These are phyloP conservation scores for Penicillium paxilli DNA, from an alignment of 495 filamentous ascomycete genomes.

Conservation along the genomic window DNA sequence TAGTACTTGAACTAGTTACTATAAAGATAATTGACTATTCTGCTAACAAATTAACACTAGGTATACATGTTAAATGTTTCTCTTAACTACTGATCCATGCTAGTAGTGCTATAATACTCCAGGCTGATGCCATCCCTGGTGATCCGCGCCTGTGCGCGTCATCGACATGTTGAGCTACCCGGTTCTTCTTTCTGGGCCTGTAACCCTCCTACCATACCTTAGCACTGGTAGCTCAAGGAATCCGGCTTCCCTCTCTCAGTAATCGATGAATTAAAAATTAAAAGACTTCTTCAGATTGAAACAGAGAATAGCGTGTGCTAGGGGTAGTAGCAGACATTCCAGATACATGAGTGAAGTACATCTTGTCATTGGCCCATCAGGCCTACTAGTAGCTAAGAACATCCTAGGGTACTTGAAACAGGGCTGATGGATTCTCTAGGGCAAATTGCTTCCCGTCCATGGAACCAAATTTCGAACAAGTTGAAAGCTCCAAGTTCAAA, in stretches of 20 bases:
- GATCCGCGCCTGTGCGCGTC: conserved; percentile 26
- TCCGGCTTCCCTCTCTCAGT: background rate
- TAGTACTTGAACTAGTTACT: too few relatives aligned
- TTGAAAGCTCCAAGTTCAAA: background rate
- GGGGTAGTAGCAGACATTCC: too few relatives aligned
- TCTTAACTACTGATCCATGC: too few relatives aligned
- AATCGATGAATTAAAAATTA: background rate
- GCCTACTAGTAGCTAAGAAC: too few relatives aligned
- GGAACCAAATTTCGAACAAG: background rate
- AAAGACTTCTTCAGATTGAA: background rate
- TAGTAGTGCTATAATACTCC: background rate
- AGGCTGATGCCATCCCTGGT: background rate
- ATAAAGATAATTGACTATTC: too few relatives aligned
- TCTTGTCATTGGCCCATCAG: too few relatives aligned
- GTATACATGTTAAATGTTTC: too few relatives aligned
- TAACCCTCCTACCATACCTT: conserved; percentile 13
- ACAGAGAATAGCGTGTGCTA: too few relatives aligned
- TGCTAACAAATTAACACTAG: too few relatives aligned
- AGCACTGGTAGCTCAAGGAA: background rate
- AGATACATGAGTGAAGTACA: too few relatives aligned
- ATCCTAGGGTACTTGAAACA: too few relatives aligned
- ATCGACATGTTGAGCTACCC: conserved; percentile 11
- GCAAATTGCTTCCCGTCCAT: background rate
- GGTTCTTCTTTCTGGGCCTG: conserved; percentile 2
- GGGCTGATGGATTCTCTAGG: too few relatives aligned